A percentile compares a stretch with the other conserved stretches of the same genome.
Conservation (phyloP, 2,329 filamentous ascomycete species). For the Diaporthe vexans region DNA sequence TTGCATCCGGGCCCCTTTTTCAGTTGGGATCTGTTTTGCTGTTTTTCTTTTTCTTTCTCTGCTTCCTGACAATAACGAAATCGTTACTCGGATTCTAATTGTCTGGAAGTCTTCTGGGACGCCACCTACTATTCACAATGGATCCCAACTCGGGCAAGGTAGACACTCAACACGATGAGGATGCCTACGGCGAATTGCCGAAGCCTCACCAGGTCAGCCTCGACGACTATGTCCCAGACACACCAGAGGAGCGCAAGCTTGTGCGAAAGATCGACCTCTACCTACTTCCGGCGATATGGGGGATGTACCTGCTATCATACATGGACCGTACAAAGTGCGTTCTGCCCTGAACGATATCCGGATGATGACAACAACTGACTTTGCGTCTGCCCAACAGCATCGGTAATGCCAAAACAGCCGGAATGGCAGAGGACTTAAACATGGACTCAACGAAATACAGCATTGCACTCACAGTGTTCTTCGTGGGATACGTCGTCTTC, state of each 20-base stretch:
- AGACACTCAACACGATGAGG: constrained; percentile 24
- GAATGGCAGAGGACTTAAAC: constrained; percentile 57
- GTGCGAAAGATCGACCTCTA: constrained; percentile 55
- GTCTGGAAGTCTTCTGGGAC: no score
- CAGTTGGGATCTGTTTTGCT: background rate
- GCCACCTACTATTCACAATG: no score
- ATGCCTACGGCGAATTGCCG: constrained; percentile 16
- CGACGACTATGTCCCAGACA: constrained; percentile 36
- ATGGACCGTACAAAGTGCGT: constrained; percentile 61
- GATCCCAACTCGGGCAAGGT: constrained; percentile 32
- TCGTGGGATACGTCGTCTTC: constrained; percentile 59
- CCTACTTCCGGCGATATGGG: constrained; percentile 56
- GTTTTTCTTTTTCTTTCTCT: no score
- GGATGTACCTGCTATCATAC: constrained; percentile 58
- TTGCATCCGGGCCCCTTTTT: background rate
- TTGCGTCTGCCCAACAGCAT: constrained; percentile 7
- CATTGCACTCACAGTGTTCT: constrained; percentile 55
- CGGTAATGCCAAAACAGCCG: constrained; percentile 59
- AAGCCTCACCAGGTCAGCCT: constrained; percentile 12
- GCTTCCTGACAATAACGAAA: background rate
- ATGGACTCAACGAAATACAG: constrained; percentile 58
- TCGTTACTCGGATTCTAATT: background rate
- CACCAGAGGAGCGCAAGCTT: constrained; percentile 35
- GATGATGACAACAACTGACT: background rate
- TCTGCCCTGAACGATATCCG: no score